Percentiles rank a stretch among this genome's conserved stretches.
Evolutionary conservation across 352 stramenopile genomes (phyloP).

Genomic region (Phytophthora meadii): DNA sequence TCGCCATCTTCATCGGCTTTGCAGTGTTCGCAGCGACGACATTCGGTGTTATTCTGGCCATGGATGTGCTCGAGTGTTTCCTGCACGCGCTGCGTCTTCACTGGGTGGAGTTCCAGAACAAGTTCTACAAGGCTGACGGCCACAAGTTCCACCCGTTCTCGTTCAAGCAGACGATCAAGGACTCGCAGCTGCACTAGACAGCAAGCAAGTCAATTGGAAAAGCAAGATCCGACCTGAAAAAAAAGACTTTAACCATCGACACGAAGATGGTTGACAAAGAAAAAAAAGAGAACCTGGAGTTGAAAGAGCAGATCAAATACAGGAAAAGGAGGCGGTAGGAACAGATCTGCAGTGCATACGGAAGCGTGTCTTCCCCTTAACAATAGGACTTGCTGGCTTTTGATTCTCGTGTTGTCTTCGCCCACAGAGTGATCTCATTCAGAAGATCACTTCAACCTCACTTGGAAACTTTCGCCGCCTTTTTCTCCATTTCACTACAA

Average conservation of each 20-base stretch:
- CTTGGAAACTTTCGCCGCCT: constrained; percentile 56
- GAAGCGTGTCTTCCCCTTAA: constrained; percentile 34
- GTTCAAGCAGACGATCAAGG: constrained; percentile 90
- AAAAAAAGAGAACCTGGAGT: constrained; percentile 33
- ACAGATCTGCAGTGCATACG: constrained; percentile 36
- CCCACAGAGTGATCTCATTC: not conserved
- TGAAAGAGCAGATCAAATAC: constrained; percentile 27
- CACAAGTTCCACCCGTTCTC: constrained; percentile 97
- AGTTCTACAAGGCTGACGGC: constrained; percentile 99
- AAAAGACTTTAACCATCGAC: constrained; percentile 10
- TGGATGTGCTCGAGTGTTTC: constrained; percentile 99
- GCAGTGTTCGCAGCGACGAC: constrained; percentile 94
- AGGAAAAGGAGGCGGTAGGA: constrained; percentile 14
- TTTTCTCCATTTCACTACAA: constrained; percentile 68
- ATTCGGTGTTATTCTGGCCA: constrained; percentile 98
- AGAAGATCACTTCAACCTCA: constrained; percentile 4
- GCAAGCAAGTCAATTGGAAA: constrained; percentile 10
- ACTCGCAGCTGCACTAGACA: constrained; percentile 59
- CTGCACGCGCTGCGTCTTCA: constrained; percentile 99
- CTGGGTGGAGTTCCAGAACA: constrained; percentile 99
- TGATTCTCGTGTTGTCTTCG: constrained; percentile 13
- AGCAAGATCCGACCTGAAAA: constrained; percentile 23
- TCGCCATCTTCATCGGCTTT: constrained; percentile 96
- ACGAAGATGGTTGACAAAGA: constrained; percentile 9
- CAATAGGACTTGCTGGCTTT: constrained; percentile 37